Evolutionary conservation across 2,329 filamentous ascomycete genomes (phyloP), one percentile per base, ranked within the genome.

Genomic region (Juglanconis sp.): DNA sequence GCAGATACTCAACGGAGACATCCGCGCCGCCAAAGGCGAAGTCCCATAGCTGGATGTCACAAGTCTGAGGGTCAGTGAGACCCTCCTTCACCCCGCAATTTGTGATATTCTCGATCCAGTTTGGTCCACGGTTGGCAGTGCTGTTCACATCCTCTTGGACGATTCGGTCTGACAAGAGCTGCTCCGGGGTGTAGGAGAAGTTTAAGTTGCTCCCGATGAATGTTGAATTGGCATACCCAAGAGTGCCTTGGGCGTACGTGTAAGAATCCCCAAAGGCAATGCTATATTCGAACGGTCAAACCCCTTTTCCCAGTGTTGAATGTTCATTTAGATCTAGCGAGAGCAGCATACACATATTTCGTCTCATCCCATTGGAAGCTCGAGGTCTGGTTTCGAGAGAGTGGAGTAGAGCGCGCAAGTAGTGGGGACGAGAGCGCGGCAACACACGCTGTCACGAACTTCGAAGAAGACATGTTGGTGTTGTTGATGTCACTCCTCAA

Each of bases 21-120:
- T 84, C 79, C 0, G 79, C 74, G 3, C 82, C 82, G 1, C 79
- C 81, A 62, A 83, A 84, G 0, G 81, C 81, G 65, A 84, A 84
- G 59, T 84, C 77, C 81, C 81, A 85, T 0, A 85, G 72, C 56
- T 83, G 78, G 10, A 70, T 72, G 9, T 72, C 63, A 65, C 82
- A 84, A 24, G 70, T 69, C 32, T 68, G 67, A 2, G 80, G 81
- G 2, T 72, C 70, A 9, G 73, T 77, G 3, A 77, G 66, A 7
- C 79, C 79, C 13, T 73, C 67, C 42, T 77, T 65, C 8, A 78
- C 53, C n/a, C 77, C 80, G 65, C 82, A 84, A 1, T 71, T 68
- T 6, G 82, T 84, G 30, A 85, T 70, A 57, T 75, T 79, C 65
- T 84, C 79, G 5, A 82, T 74, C 81, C 81, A 85, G 58, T 84